Conservation (phyloP, 2,329 filamentous ascomycete species). For the Sporothrix inflata region DNA sequence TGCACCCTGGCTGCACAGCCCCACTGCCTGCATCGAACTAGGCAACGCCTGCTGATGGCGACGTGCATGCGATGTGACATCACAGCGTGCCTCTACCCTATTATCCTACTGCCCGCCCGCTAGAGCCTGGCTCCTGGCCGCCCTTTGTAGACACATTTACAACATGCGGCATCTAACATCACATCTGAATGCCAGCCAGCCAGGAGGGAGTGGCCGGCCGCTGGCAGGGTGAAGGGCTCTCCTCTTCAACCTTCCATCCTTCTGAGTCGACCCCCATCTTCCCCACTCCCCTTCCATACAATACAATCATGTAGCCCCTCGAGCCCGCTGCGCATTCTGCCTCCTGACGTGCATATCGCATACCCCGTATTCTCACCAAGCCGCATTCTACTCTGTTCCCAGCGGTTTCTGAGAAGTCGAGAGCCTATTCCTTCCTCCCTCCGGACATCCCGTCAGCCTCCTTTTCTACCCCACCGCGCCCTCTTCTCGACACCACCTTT, state of each 20-base stretch:
- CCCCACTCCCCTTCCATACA: background rate
- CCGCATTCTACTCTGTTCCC: background rate
- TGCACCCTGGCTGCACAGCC: slow-evolving; percentile 9
- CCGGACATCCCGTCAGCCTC: slow-evolving; percentile 18
- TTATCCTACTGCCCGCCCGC: background rate
- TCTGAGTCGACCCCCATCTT: background rate
- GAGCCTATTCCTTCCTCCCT: background rate
- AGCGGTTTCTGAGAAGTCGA: background rate
- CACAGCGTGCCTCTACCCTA: background rate
- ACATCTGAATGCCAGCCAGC: background rate
- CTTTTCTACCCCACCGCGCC: background rate
- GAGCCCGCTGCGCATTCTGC: background rate
- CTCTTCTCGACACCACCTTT: background rate
- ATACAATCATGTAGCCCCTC: background rate
- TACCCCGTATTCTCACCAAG: slow-evolving; percentile 5
- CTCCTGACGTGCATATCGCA: slow-evolving; percentile 5
- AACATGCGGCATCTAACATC: background rate
- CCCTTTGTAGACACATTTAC: no score
- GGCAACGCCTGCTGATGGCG: slow-evolving; percentile 2
- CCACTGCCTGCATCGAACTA: background rate
- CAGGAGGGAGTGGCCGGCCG: no score
- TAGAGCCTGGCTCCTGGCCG: no score
- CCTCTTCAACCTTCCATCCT: background rate
- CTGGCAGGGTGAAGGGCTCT: background rate
- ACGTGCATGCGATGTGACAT: slow-evolving; percentile 15